These are phyloP conservation scores for Hyparrhenia diplandra DNA, from an alignment of 176 grass and related monocot genomes.

Conservation along the genomic window DNA sequence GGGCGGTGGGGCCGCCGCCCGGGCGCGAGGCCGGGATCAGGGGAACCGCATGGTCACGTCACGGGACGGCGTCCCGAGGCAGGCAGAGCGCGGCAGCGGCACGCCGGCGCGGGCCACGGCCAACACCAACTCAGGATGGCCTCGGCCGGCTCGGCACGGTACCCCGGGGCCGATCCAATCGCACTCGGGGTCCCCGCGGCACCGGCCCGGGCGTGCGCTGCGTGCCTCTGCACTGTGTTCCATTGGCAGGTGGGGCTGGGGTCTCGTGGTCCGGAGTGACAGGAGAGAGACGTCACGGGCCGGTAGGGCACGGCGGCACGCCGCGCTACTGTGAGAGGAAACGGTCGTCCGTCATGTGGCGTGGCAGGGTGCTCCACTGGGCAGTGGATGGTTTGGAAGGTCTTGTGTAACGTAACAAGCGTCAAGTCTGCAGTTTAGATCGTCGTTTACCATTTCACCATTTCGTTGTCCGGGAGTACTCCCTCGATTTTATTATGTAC, in stretches of 20 bases:
- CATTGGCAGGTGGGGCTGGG: neutral
- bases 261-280: neutral
- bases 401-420: too few species aligned
- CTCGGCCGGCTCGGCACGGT: neutral
- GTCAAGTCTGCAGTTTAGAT: too few species aligned
- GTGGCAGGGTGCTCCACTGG: neutral
- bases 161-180: neutral
- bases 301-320: neutral
- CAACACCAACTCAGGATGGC: neutral
- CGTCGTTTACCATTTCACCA: neutral
- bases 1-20: neutral
- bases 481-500: too few species aligned
- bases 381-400: too few species aligned
- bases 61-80: neutral
- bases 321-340: neutral
- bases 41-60: constrained; percentile 23
- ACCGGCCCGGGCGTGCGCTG: constrained; percentile 3
- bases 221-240: neutral
- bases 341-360: neutral
- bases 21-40: neutral
- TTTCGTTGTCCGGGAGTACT: neutral
- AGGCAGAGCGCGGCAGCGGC: neutral
- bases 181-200: neutral
- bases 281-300: constrained; percentile 2
- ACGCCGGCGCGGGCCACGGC: neutral